Conservation (phyloP, 1,284 basidiomycete genomes). For the Leccinum angustisporum region DNA sequence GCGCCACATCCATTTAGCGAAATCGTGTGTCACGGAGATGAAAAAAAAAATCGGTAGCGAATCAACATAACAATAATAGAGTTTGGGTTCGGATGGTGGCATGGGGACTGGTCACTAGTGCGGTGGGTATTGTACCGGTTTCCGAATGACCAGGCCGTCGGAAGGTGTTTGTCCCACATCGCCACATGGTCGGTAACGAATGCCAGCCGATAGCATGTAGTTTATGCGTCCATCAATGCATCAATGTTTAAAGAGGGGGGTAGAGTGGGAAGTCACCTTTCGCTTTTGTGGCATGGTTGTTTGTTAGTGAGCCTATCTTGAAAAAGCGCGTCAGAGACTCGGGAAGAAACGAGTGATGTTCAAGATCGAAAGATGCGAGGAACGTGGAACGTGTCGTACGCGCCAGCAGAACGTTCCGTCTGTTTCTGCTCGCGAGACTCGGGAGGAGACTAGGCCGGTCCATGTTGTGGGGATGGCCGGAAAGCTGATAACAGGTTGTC, state of each 20-base stretch:
- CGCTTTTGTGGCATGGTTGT: neutral
- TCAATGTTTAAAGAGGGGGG: constrained; percentile 4
- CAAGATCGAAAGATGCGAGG: constrained; percentile 9
- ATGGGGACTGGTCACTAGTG: neutral
- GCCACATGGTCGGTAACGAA: constrained; percentile 10
- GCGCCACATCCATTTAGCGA: neutral
- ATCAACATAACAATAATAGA: neutral
- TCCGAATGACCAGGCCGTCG: neutral
- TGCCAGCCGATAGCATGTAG: neutral
- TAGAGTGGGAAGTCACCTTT: constrained; percentile 7
- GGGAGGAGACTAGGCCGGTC: neutral
- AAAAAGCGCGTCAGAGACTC: neutral
- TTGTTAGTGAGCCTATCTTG: neutral
- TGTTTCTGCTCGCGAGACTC: neutral
- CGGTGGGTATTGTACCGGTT: neutral
- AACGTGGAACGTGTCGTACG: neutral
- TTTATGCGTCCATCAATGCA: neutral
- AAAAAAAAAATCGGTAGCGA: neutral
- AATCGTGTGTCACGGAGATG: neutral
- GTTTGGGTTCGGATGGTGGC: neutral
- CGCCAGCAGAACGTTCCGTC: neutral
- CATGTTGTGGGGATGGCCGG: neutral
- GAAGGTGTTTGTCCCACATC: neutral
- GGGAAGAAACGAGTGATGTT: neutral
- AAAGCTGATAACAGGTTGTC: neutral